Evolutionary conservation across 257 asterid species (phyloP), one percentile per base, ranked within the genome.

Genomic region (Rubia yunnanensis): DNA sequence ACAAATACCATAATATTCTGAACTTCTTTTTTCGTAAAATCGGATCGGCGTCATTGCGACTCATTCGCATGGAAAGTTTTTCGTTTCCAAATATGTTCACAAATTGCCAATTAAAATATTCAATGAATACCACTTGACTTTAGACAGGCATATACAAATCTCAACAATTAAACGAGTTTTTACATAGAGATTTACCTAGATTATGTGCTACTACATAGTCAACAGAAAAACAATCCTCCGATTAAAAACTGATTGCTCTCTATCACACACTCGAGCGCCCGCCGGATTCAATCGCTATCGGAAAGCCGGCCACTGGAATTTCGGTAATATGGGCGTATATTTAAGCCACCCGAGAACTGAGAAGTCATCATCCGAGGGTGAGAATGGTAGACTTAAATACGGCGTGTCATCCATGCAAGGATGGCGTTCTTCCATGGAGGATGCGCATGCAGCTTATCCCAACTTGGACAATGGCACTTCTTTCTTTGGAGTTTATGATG

Each of bases 401-500:
- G 98, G 96, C 46, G 59, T 86, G 74, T 82, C 98, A 65, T 86
- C 95, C 59, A 92, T 92, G 96, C 98, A 92, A 80, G 98, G 96
- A 26, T 92, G 96, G 98, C 88, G 98, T 67, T 72, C 95, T 67
- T 71, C 88, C 59, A 92, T 92, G 95, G 98, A 92, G 81, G 98
- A 92, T 78, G 96, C 95, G 72, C 99, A 94, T 85, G 97, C 99
- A 79, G 88, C 94, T 56, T 79, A 72, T 81, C 79, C 87, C 66
- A 64, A 83, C 82, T 75, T 89, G 92, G 96, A 86, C 76, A 80
- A 72, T 66, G 78, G 88, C 56, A 83, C 96, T 32, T 85, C 99
- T 70, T 88, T 86, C 76, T 94, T 94, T 81, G 97, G 94, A 77
- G 99, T 94, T 74, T 94, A 90, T 82, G 99, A 94, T 85, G 99